Conservation (phyloP, 495 filamentous ascomycete genomes). For the Talaromyces adpressus region DNA sequence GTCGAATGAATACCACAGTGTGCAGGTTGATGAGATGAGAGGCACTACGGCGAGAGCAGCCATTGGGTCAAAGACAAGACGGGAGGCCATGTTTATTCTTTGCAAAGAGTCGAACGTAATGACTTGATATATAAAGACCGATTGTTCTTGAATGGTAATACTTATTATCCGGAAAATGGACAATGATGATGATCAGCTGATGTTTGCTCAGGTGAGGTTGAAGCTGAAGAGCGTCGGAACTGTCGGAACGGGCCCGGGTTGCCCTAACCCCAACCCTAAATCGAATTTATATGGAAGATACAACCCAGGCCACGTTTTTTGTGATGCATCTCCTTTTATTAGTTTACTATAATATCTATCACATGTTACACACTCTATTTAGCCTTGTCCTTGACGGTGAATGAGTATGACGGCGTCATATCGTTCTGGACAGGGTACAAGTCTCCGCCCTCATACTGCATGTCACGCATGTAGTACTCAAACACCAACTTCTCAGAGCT, state of each 20-base stretch:
- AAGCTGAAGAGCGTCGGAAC: too few species aligned
- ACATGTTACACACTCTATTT: background rate
- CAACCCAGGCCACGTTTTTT: too few species aligned
- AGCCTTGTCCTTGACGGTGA: constrained; percentile 13
- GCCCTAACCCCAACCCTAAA: too few species aligned
- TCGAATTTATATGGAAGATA: too few species aligned
- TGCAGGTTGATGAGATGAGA: constrained; percentile 31
- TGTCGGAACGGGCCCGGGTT: too few species aligned
- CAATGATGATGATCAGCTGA: too few species aligned
- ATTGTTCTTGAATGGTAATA: too few species aligned
- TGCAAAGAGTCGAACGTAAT: background rate
- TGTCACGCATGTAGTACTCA: constrained; percentile 13
- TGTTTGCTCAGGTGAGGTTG: too few species aligned
- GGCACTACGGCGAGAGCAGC: constrained; percentile 27
- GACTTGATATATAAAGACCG: too few species aligned
- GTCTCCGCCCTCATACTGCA: constrained; percentile 11
- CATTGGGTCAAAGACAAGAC: constrained; percentile 29
- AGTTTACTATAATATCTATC: background rate
- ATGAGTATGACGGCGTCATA: constrained; percentile 15
- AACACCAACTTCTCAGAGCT: constrained; percentile 14
- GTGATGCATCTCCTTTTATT: background rate
- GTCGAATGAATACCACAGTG: constrained; percentile 25
- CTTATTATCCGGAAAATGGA: too few species aligned
- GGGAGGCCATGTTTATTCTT: constrained; percentile 25
- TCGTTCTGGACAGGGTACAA: constrained; percentile 16